Evolutionary conservation across 148 eudicot genomes (phyloP).

Genomic region (Nepenthes gracilis): DNA sequence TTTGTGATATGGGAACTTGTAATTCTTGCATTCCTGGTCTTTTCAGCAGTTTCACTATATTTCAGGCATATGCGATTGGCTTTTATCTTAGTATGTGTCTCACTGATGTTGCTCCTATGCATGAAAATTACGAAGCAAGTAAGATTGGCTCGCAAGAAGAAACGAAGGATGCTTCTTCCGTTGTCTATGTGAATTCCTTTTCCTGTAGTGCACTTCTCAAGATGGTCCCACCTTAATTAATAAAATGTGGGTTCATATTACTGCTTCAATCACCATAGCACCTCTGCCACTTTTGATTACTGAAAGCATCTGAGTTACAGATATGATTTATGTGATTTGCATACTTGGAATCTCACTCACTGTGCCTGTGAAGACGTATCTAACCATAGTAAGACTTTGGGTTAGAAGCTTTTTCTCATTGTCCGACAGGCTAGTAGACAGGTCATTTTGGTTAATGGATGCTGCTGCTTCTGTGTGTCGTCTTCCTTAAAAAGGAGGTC

Average conservation of each 20-base stretch:
- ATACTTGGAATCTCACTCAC: no score
- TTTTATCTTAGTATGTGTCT: constrained; percentile 50
- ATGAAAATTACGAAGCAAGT: constrained; percentile 92
- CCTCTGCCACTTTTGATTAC: no score
- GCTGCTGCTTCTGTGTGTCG: no score
- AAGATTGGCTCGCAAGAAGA: constrained; percentile 82
- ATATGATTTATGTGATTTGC: no score
- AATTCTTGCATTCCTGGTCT: constrained; percentile 81
- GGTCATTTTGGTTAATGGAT: no score
- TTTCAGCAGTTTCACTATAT: constrained; percentile 84
- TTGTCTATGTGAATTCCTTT: constrained; percentile 60
- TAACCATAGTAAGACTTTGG: no score
- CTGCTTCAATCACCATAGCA: background rate
- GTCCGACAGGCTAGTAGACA: no score
- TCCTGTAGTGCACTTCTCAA: background rate
- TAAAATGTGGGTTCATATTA: background rate
- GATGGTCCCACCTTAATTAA: background rate
- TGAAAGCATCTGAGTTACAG: no score
- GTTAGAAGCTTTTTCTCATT: no score
- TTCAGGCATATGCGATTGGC: constrained; percentile 79
- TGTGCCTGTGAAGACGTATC: no score
- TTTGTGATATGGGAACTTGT: constrained; percentile 94
- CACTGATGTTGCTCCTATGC: constrained; percentile 62
- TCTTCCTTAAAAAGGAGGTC: no score
- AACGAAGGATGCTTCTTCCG: constrained; percentile 98